These are phyloP conservation scores for Dipodascopsis uninucleata DNA, from an alignment of 805 yeast species.

Conservation along the genomic window DNA sequence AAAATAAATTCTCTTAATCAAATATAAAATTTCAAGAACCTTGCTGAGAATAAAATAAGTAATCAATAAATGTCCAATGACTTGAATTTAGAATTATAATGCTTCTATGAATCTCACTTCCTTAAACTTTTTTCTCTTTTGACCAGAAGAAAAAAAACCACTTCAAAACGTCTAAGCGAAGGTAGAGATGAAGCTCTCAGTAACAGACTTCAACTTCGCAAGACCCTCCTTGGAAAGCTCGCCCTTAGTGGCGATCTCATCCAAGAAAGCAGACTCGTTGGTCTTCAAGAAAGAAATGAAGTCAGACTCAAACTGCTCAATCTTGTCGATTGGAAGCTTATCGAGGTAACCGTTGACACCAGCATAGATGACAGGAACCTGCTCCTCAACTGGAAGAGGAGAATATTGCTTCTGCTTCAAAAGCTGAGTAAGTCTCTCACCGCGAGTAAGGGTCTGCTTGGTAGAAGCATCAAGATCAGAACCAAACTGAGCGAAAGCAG, in stretches of 20 bases:
- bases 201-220: slow-evolving; percentile 81
- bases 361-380: slow-evolving; percentile 96
- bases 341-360: slow-evolving; percentile 99
- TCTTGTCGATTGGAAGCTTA: slow-evolving; percentile 73
- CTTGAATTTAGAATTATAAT: background rate
- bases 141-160: too few relatives aligned
- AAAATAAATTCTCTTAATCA: too few relatives aligned
- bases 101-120: too few relatives aligned
- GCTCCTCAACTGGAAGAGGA: slow-evolving; percentile 98
- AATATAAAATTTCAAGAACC: background rate
- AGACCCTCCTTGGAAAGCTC: slow-evolving; percentile 83
- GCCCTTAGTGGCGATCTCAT: slow-evolving; percentile 84
- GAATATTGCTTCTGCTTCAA: slow-evolving; percentile 96
- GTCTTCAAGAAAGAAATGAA: slow-evolving; percentile 90
- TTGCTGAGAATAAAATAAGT: background rate
- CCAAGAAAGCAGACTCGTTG: slow-evolving; percentile 78
- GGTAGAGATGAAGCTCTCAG: slow-evolving; percentile 89
- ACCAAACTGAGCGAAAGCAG: slow-evolving; percentile 99
- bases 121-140: too few relatives aligned
- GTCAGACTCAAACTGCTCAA: slow-evolving; percentile 86
- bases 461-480: slow-evolving; percentile 99
- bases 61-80: background rate
- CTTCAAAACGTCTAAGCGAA: slow-evolving; percentile 40
- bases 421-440: slow-evolving; percentile 99
- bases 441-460: slow-evolving; percentile 97